Evolutionary conservation across 2,329 filamentous ascomycete species (phyloP).

Genomic region (Neopestalotiopsis sp.): DNA sequence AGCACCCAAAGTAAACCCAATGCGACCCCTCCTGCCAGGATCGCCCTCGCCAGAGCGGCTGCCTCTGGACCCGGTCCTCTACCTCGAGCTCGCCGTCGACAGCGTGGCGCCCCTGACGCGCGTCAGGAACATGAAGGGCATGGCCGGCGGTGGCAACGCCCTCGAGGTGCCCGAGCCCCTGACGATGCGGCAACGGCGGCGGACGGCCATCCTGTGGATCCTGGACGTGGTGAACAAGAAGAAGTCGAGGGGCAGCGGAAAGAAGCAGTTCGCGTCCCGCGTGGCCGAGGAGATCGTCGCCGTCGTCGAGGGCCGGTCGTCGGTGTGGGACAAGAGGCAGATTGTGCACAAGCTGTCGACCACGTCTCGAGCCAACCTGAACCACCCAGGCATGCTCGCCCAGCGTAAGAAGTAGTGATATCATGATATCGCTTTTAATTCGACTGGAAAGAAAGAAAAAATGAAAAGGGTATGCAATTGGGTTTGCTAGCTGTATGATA

Average conservation of each 20-base stretch:
- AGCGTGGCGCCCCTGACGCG: slow-evolving; percentile 88
- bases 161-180: slow-evolving; percentile 85
- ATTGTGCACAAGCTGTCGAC: slow-evolving; percentile 83
- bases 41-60: slow-evolving; percentile 79
- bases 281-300: slow-evolving; percentile 87
- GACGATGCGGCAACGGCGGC: slow-evolving; percentile 73
- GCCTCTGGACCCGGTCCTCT: slow-evolving; percentile 86
- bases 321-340: slow-evolving; percentile 82
- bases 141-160: slow-evolving; percentile 83
- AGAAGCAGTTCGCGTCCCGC: slow-evolving; percentile 74
- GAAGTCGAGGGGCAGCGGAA: slow-evolving; percentile 73
- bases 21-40: slow-evolving; percentile 75
- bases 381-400: slow-evolving; percentile 33
- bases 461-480: background rate
- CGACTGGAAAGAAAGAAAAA: background rate
- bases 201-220: slow-evolving; percentile 87
- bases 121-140: slow-evolving; percentile 76
- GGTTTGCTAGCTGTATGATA: slow-evolving; percentile 13
- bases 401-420: slow-evolving; percentile 12
- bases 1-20: slow-evolving; percentile 75
- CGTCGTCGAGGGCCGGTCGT: slow-evolving; percentile 84
- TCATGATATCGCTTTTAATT: background rate
- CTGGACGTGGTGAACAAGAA: slow-evolving; percentile 82
- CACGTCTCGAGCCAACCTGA: slow-evolving; percentile 75
- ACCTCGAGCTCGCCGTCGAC: slow-evolving; percentile 90